Evolutionary conservation across 345 rosid genomes (phyloP), one percentile per base, ranked within the genome.

Genomic region (Reutealis trisperma): DNA sequence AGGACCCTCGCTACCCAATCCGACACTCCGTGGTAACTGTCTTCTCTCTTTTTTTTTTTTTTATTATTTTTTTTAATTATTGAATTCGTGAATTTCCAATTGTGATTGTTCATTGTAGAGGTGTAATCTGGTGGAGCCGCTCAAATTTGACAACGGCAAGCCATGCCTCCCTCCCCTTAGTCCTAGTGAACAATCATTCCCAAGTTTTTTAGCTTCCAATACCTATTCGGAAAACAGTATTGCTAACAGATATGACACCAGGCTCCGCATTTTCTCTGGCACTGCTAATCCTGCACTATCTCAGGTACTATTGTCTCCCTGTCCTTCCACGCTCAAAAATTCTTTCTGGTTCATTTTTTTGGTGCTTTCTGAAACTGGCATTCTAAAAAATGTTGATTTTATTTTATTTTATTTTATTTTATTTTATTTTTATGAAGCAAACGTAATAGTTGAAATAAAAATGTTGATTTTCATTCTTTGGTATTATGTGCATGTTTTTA

Each of bases 281-380:
- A 93, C 99, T 15, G 94, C 99, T 30, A 95, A 95, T 82, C 90
- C 93, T 62, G 84, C 93, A n/a, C 93, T 95, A 30, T 86, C 99
- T 76, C 97, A 93, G 93, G 99, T 95, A 58, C 15, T 9, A 47
- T 51, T 5, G 9, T 32, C 21, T 66, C 24, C 7, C 15, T 55
- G 55, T 58, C 54, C 73, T 24, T 41, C 0, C 21, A 47, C 3
- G 51, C 51, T 47, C 51, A 37, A 37, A 6, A 37, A 37, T 37
- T 37, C 41, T 37, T 4, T 49, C 11, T 49, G 54, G 15, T 49
- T 49, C 14, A 49, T 49, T 49, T 49, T 1, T 37, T 37, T 37
- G 41, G 41, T 37, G 41, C 12, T 10, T 51, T 51, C 16, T 1
- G 11, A 9, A 47, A 51, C 14, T 3, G 14, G 55, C 55, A 14